phyloP scores from a whole-genome alignment of 2,329 filamentous ascomycete genomes.

The Fusarium stilboides region DNA sequence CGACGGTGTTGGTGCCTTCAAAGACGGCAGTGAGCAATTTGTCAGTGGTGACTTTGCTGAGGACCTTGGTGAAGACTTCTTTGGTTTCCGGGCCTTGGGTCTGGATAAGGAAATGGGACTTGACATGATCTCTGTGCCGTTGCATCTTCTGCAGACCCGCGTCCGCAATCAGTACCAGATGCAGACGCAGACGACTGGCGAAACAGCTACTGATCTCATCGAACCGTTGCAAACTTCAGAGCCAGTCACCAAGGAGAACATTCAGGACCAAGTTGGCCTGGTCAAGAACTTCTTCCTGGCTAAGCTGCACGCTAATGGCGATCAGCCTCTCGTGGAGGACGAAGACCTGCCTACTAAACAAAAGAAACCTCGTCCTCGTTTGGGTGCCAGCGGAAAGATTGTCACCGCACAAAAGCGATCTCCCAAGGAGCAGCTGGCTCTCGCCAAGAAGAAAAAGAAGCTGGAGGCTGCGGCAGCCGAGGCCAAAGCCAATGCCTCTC shows the following conservation, averaged over 20 bases:
- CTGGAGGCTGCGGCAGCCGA: constrained; percentile 72
- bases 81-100: constrained; percentile 96
- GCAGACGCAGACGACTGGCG: constrained; percentile 75
- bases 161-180: constrained; percentile 89
- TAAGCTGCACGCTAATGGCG: constrained; percentile 86
- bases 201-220: constrained; percentile 74
- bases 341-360: constrained; percentile 96
- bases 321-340: constrained; percentile 90
- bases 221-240: constrained; percentile 79
- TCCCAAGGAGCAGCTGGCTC: constrained; percentile 84
- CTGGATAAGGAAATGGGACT: constrained; percentile 92
- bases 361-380: constrained; percentile 77
- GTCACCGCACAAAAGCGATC: constrained; percentile 87
- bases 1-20: constrained; percentile 92
- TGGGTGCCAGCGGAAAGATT: constrained; percentile 85
- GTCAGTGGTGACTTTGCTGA: constrained; percentile 97
- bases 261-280: constrained; percentile 86
- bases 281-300: constrained; percentile 92
- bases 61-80: constrained; percentile 98
- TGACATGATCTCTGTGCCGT: constrained; percentile 88
- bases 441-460: constrained; percentile 92
- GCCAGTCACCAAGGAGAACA: constrained; percentile 82
- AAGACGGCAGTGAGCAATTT: constrained; percentile 97
- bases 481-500: constrained; percentile 58
- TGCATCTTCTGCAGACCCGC: constrained; percentile 93